Evolutionary conservation across 306 rosid species (phyloP).

Genomic region (Malus sylvestris): DNA sequence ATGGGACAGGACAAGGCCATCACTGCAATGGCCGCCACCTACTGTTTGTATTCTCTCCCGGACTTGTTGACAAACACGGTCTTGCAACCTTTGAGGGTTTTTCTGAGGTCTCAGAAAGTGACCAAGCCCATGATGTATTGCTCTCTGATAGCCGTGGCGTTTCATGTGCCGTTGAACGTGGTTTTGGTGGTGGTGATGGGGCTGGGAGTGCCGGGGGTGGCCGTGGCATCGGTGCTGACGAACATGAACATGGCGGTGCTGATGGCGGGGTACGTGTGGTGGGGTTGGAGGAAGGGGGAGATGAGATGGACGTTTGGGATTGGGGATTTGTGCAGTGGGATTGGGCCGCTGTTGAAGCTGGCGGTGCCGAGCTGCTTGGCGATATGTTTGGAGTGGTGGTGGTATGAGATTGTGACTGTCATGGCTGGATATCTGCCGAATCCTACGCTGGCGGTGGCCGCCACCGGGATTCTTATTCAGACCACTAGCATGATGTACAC

Average conservation of each 20-base stretch:
- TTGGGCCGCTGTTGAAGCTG: constrained; percentile 50
- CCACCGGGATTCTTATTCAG: constrained; percentile 95
- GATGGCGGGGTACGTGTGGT: constrained; percentile 58
- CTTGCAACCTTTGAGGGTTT: constrained; percentile 70
- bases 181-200: constrained; percentile 41
- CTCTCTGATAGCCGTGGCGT: constrained; percentile 54
- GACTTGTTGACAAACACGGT: constrained; percentile 71
- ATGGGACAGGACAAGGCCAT: constrained; percentile 70
- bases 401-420: constrained; percentile 90
- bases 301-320: constrained; percentile 40
- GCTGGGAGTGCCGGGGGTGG: constrained; percentile 78
- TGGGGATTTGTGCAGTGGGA: constrained; percentile 37
- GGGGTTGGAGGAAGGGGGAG: constrained; percentile 30
- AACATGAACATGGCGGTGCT: constrained; percentile 66
- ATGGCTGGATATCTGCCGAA: constrained; percentile 75
- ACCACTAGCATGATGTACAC: constrained; percentile 98
- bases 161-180: constrained; percentile 69
- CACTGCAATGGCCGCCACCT: constrained; percentile 60
- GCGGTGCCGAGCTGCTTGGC: constrained; percentile 90
- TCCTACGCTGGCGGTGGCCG: constrained; percentile 76
- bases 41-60: constrained; percentile 71
- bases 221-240: constrained; percentile 78
- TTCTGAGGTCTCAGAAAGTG: constrained; percentile 65
- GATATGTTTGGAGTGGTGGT: constrained; percentile 99
- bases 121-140: constrained; percentile 90